Evolutionary conservation across 768 basidiomycete species (phyloP).

Genomic region (Lactarius sanguifluus): DNA sequence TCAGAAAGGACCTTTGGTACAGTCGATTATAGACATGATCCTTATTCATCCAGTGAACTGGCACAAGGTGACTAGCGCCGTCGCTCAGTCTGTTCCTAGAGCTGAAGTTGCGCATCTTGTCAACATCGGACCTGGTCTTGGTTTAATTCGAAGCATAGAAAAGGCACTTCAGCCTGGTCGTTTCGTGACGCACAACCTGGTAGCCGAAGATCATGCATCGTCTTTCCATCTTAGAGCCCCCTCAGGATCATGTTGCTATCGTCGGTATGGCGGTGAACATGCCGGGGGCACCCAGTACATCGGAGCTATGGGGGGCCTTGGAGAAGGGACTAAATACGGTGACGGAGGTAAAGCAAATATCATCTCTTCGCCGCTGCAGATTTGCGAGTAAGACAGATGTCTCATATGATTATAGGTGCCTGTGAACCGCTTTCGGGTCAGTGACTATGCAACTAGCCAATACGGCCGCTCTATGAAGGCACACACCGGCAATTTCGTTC

Average conservation of each 20-base stretch:
- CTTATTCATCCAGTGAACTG: constrained; percentile 41
- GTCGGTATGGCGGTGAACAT: constrained; percentile 66
- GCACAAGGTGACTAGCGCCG: constrained; percentile 42
- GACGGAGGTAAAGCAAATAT: constrained; percentile 45
- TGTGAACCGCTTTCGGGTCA: constrained; percentile 51
- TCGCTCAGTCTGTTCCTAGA: constrained; percentile 30
- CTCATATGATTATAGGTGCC: constrained; percentile 52
- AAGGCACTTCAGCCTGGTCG: constrained; percentile 34
- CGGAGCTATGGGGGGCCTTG: constrained; percentile 59
- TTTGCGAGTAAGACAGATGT: constrained; percentile 9
- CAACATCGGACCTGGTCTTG: constrained; percentile 51
- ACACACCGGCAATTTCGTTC: constrained; percentile 63
- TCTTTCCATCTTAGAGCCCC: constrained; percentile 24
- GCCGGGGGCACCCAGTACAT: constrained; percentile 50
- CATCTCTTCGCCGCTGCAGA: neutral
- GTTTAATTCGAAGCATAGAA: constrained; percentile 43
- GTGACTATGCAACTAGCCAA: constrained; percentile 38
- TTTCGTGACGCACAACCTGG: constrained; percentile 21
- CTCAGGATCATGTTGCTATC: constrained; percentile 61
- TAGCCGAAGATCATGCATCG: neutral
- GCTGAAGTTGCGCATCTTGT: constrained; percentile 39
- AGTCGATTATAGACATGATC: constrained; percentile 26
- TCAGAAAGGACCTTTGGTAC: constrained; percentile 18
- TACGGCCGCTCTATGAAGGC: constrained; percentile 49
- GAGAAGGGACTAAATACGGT: constrained; percentile 56